Percentiles rank a stretch among this genome's conserved stretches.
These are phyloP conservation scores for Rheum nobile DNA, from an alignment of 148 eudicot genomes.

Conservation along the genomic window DNA sequence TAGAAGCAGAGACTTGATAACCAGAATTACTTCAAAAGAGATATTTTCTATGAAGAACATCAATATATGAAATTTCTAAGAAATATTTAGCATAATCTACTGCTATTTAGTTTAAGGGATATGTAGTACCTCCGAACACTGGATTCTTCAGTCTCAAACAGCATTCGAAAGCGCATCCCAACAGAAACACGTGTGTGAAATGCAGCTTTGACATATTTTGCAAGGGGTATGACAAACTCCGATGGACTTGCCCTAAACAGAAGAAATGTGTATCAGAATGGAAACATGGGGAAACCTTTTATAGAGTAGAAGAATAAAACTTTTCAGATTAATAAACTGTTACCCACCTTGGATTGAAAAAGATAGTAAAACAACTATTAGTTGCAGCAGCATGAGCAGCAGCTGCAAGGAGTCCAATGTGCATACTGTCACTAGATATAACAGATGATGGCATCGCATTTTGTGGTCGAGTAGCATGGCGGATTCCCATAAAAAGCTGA, in stretches of 20 bases:
- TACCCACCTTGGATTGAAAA: constrained; percentile 61
- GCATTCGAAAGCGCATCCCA: constrained; percentile 86
- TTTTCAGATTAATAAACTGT: background rate
- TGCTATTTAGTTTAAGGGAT: background rate
- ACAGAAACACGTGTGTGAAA: constrained; percentile 76
- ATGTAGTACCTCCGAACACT: constrained; percentile 55
- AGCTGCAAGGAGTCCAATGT: constrained; percentile 77
- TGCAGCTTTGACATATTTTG: constrained; percentile 66
- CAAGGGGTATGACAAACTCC: constrained; percentile 68
- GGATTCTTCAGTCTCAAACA: constrained; percentile 78
- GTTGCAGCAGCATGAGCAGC: constrained; percentile 83
- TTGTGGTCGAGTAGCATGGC: constrained; percentile 71
- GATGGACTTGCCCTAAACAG: constrained; percentile 64
- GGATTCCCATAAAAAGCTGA: constrained; percentile 62
- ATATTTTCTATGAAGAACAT: background rate
- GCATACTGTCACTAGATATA: constrained; percentile 81
- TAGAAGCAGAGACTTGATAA: background rate
- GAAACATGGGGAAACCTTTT: background rate
- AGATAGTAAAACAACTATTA: constrained; percentile 67
- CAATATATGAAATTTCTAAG: background rate
- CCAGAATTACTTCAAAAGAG: background rate
- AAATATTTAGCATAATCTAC: background rate
- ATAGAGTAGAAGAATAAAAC: background rate
- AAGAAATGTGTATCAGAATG: constrained; percentile 11
- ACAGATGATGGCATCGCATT: constrained; percentile 75